A percentile compares a stretch with the other conserved stretches of the same genome.
These are phyloP conservation scores for Colletotrichum sp. DNA, from an alignment of 2,329 filamentous ascomycete genomes.

Conservation along the genomic window DNA sequence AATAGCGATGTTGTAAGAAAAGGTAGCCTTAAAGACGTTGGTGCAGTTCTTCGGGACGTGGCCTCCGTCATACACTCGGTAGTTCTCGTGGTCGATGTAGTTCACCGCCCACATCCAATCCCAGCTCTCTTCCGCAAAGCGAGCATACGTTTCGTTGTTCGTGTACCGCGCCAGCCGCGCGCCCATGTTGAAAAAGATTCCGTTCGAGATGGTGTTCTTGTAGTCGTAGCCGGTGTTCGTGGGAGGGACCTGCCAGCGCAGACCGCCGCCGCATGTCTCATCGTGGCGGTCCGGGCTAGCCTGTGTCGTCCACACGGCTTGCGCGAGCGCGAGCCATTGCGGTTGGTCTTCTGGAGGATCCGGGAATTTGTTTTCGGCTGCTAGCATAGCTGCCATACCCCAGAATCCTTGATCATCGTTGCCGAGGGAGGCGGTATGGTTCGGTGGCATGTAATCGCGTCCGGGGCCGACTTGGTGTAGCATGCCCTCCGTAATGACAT, in stretches of 20 bases:
- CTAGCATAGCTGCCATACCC: constrained; percentile 68
- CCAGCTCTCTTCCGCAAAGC: constrained; percentile 68
- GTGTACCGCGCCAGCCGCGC: constrained; percentile 76
- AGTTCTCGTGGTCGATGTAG: constrained; percentile 57
- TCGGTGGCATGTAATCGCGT: constrained; percentile 60
- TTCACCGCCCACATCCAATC: constrained; percentile 60
- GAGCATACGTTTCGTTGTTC: constrained; percentile 65
- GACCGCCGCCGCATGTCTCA: constrained; percentile 56
- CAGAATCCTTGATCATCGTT: constrained; percentile 74
- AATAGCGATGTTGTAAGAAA: constrained; percentile 60
- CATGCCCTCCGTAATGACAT: constrained; percentile 54
- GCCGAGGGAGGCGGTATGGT: constrained; percentile 56
- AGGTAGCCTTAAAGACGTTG: constrained; percentile 55
- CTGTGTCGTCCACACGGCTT: constrained; percentile 67
- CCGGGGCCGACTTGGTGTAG: constrained; percentile 57
- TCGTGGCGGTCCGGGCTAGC: constrained; percentile 63
- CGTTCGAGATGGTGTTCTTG: constrained; percentile 70
- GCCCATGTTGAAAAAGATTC: constrained; percentile 68
- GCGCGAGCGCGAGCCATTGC: constrained; percentile 61
- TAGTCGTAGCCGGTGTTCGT: constrained; percentile 80
- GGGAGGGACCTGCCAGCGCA: constrained; percentile 79
- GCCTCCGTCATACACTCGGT: constrained; percentile 64
- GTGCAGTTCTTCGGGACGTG: constrained; percentile 56
- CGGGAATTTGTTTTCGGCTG: constrained; percentile 62
- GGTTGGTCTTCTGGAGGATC: constrained; percentile 54